Conservation (phyloP, 371 early-diverging fungal genomes). For the Parasitella parasitica region DNA sequence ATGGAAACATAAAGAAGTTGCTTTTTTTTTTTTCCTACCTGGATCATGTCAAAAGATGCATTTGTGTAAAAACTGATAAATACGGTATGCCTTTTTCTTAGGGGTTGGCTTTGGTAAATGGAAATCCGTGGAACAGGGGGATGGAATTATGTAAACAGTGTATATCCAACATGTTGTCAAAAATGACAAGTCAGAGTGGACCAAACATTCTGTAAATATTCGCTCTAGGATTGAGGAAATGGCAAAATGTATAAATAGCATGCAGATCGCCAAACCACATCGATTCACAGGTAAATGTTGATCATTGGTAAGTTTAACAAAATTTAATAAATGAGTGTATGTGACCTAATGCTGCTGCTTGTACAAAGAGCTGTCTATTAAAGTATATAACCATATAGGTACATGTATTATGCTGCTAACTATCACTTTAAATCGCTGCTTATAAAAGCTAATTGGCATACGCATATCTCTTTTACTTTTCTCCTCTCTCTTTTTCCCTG, state of each 20-base stretch:
- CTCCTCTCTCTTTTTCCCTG: neutral
- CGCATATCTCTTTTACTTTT: neutral
- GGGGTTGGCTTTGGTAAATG: neutral
- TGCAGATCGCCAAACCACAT: neutral
- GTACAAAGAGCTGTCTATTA: too few species aligned
- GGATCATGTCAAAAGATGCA: neutral
- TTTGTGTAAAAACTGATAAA: too few species aligned
- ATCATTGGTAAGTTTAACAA: slow-evolving; percentile 14
- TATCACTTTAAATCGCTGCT: neutral
- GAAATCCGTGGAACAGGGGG: too few species aligned
- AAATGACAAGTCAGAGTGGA: too few species aligned
- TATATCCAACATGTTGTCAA: neutral
- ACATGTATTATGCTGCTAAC: neutral
- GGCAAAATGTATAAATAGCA: neutral
- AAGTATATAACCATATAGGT: too few species aligned
- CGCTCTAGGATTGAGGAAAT: neutral
- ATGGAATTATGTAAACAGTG: too few species aligned
- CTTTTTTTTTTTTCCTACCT: neutral
- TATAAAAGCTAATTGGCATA: neutral
- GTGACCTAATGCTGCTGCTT: neutral
- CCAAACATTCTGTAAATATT: neutral
- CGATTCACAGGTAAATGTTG: slow-evolving; percentile 4
- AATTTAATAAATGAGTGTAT: neutral
- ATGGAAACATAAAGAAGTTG: neutral
- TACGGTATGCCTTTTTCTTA: neutral